A percentile compares a stretch with the other conserved stretches of the same genome.
phyloP scores from a whole-genome alignment of 208 protist species.

The Crithidia sp. region DNA sequence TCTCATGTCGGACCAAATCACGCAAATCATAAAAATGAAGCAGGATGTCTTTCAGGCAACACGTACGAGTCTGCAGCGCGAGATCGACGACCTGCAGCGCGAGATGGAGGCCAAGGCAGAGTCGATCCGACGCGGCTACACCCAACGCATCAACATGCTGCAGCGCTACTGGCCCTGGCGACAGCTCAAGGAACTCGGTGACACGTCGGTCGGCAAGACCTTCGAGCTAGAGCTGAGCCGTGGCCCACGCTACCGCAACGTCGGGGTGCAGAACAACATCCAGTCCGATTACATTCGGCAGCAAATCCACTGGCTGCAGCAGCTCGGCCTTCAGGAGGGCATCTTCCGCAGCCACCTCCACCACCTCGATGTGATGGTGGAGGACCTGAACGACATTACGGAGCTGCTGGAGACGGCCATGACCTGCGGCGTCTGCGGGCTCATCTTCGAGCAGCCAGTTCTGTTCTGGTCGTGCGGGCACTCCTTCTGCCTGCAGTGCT shows the following conservation, averaged over 20 bases:
- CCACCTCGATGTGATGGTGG: constrained; percentile 73
- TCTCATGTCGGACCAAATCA: constrained; percentile 61
- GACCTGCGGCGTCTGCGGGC: constrained; percentile 74
- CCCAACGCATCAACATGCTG: constrained; percentile 79
- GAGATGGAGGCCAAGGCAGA: constrained; percentile 42
- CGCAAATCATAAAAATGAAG: constrained; percentile 48
- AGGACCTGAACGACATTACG: constrained; percentile 86
- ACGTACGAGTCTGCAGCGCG: constrained; percentile 33
- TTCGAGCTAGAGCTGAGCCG: constrained; percentile 85
- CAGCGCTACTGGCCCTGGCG: constrained; percentile 90
- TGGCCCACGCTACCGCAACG: constrained; percentile 79
- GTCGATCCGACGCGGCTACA: constrained; percentile 67
- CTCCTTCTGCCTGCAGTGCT: constrained; percentile 81
- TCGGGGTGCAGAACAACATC: constrained; percentile 86
- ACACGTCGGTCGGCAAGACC: constrained; percentile 70
- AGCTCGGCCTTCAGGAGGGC: constrained; percentile 58
- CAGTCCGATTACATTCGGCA: constrained; percentile 77
- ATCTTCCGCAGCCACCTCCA: constrained; percentile 67
- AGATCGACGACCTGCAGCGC: constrained; percentile 49
- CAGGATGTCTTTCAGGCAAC: constrained; percentile 32
- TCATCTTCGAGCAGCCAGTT: constrained; percentile 86
- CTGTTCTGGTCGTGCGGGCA: constrained; percentile 90
- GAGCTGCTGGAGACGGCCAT: constrained; percentile 77
- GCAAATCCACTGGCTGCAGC: constrained; percentile 80
- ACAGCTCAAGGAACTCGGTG: constrained; percentile 79